A percentile compares a stretch with the other conserved stretches of the same genome.
These are phyloP conservation scores for Chlamydomonas schloesseri DNA, from an alignment of 139 green algal genomes.

Conservation along the genomic window DNA sequence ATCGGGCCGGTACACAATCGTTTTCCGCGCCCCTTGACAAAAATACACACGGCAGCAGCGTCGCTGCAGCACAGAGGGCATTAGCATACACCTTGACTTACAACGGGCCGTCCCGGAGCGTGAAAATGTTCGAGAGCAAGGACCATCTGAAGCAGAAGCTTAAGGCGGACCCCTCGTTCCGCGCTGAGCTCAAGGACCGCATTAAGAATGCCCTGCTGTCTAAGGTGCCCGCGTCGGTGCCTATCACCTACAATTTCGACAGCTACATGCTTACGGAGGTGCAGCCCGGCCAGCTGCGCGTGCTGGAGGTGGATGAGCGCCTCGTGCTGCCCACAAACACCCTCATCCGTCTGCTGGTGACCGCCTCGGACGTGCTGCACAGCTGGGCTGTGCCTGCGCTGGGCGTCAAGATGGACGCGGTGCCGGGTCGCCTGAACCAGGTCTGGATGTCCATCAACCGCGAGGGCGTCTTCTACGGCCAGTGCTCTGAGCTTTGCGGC, in stretches of 20 bases:
- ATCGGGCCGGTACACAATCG: no score
- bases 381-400: conserved; percentile 72
- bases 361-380: conserved; percentile 64
- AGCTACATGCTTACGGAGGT: conserved; percentile 58
- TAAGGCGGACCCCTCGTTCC: conserved; percentile 44
- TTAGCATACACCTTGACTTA: not conserved
- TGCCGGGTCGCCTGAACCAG: conserved; percentile 80
- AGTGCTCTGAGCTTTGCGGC: conserved; percentile 81
- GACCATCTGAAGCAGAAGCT: conserved; percentile 66
- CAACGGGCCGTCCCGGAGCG: not conserved
- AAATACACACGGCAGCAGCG: not conserved
- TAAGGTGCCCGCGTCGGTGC: conserved; percentile 56
- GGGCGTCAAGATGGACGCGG: conserved; percentile 74
- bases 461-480: conserved; percentile 79
- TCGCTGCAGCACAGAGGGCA: not conserved
- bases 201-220: conserved; percentile 62
- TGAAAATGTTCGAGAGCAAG: conserved; percentile 30
- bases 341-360: conserved; percentile 72
- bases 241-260: conserved; percentile 72
- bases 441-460: conserved; percentile 75
- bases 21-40: no score
- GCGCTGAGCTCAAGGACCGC: conserved; percentile 66
- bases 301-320: conserved; percentile 74
- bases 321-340: conserved; percentile 78
- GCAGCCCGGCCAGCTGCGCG: conserved; percentile 72